Base-by-base conservation (phyloP, 257 asterid species). In the Solanum paucissectum region DNA sequence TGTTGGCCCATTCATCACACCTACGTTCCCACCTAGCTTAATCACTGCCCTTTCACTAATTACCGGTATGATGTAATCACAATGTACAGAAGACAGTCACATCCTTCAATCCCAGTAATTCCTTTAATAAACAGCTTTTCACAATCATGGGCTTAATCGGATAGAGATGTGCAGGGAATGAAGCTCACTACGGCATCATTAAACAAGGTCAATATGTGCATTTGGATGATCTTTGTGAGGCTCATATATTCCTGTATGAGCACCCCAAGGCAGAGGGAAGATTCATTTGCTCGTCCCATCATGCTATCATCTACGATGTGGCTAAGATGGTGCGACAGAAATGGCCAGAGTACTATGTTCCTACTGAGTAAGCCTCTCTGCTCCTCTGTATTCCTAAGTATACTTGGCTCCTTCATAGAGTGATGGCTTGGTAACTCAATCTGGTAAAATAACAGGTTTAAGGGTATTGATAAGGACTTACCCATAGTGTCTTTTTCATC, bases 171-270 rank as follows among this genome's bases (percentile, higher is more conserved):
- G 55, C 89, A 96, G 98, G 97, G 88, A 95, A 95, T 74, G 95
- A 97, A 87, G 91, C 94, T 36, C 99, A 97, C 91, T 95, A 97
- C 91, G 88, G 95, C 29, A 97, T 95, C 85, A 95, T 95, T 55
- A 93, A 93, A 93, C 99, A 95, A 92, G 91, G 98, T 1, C 98
- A 95, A 37, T 95, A 84, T 86, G 99, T 95, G 90, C 99, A 95
- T 90, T 87, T 94, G 16, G 99, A 95, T 86, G 98, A 97, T 90
- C 92, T 95, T 3, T 93, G 98, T n/a, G 96, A 93, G 92, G 98
- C 98, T 62, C 96, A 95, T 72, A 95, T 95, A 89, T 93, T 95
- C 96, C 91, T 97, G 93, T 95, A 90, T 52, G 99, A 97, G 94
- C 89, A 93, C 75, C 98, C 98, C n/a, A 91, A 76, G 44, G 95